Percentiles rank a stretch among this genome's conserved stretches.
phyloP scores from a whole-genome alignment of 345 rosid genomes.

The Melastoma malabathricum region DNA sequence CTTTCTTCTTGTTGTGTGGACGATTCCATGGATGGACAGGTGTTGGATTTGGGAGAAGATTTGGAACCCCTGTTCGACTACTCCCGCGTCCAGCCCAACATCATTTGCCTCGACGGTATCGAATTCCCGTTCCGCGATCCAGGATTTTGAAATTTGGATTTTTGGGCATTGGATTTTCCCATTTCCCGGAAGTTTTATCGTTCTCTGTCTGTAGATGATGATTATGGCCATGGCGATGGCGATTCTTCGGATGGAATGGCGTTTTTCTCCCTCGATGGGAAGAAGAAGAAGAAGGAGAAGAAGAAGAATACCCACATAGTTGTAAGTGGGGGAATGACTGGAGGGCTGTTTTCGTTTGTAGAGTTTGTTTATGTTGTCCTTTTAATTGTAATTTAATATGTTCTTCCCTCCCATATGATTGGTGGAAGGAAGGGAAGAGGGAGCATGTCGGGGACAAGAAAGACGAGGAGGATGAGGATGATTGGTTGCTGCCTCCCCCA shows the following conservation, averaged over 20 bases:
- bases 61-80: constrained; percentile 14
- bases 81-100: constrained; percentile 10
- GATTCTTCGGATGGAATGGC: background rate
- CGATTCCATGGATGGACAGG: no score
- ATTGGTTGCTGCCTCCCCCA: constrained; percentile 12
- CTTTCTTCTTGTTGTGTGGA: no score
- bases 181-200: no score
- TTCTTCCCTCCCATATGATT: background rate
- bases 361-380: no score
- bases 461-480: constrained; percentile 8
- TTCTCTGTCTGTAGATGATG: constrained; percentile 7
- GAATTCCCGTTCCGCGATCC: background rate
- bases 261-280: background rate
- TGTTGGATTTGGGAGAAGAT: constrained; percentile 11
- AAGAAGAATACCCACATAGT: no score
- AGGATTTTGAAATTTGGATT: no score
- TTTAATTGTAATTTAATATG: background rate
- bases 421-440: background rate
- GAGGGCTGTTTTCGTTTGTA: no score
- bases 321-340: no score
- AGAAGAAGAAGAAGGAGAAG: constrained; percentile 1
- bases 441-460: background rate
- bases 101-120: constrained; percentile 9
- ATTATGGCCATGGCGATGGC: no score
- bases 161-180: no score